These are phyloP conservation scores for Prunus campanulata DNA, from an alignment of 306 rosid species.

Conservation along the genomic window DNA sequence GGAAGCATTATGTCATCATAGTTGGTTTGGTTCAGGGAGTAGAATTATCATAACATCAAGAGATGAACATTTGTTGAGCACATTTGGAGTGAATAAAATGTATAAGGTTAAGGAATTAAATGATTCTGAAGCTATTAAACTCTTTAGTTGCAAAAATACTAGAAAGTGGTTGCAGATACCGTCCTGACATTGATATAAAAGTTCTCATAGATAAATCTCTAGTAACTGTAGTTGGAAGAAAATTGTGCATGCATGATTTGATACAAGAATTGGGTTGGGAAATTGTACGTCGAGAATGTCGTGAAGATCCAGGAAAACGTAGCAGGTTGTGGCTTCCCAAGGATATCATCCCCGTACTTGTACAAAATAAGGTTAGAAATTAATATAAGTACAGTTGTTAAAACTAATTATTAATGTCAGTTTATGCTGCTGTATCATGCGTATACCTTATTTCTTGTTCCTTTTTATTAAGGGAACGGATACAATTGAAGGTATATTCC, in stretches of 20 bases:
- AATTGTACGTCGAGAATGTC: slow-evolving; percentile 2
- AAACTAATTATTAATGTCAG: not conserved
- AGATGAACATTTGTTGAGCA: not conserved
- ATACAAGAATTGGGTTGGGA: slow-evolving; percentile 24
- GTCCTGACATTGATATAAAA: slow-evolving; percentile 3
- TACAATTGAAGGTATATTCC: not conserved
- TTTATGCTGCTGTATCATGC: not conserved
- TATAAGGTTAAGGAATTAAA: not conserved
- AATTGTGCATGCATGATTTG: slow-evolving; percentile 22
- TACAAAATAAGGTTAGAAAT: not conserved
- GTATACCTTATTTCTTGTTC: not conserved
- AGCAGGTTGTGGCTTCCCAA: slow-evolving; percentile 24
- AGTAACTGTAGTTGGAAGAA: not conserved
- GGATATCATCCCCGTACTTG: slow-evolving; percentile 4
- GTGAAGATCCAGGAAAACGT: not conserved
- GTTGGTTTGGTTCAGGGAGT: slow-evolving; percentile 17
- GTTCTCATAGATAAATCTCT: slow-evolving; percentile 20
- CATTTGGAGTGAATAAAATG: not conserved
- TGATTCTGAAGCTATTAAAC: slow-evolving; percentile 1
- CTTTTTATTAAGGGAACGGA: slow-evolving; percentile 1
- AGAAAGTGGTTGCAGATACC: not conserved
- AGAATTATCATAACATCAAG: not conserved
- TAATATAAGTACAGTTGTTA: not conserved
- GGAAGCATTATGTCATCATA: not conserved
- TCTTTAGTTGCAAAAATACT: slow-evolving; percentile 17